Conservation (phyloP, 306 rosid species). For the Vigna mungo region DNA sequence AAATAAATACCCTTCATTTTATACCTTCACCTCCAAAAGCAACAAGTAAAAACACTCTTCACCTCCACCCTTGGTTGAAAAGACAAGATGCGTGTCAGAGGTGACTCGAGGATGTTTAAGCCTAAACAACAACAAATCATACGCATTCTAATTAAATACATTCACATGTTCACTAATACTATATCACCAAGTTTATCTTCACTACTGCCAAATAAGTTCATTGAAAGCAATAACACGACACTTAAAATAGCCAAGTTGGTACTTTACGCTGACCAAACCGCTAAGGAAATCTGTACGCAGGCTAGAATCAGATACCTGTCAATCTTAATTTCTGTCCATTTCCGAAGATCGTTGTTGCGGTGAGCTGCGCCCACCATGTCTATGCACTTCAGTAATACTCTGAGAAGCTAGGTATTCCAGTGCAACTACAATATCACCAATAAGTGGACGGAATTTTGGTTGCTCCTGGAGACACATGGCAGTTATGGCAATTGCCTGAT, state of each 20-base stretch:
- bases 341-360: slow-evolving; percentile 44
- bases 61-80: slow-evolving; percentile 33
- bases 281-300: slow-evolving; percentile 46
- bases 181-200: slow-evolving; percentile 28
- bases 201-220: slow-evolving; percentile 29
- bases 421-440: slow-evolving; percentile 86
- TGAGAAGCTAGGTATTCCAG: slow-evolving; percentile 87
- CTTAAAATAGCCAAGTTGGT: slow-evolving; percentile 32
- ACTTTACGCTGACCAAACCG: slow-evolving; percentile 53
- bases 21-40: slow-evolving; percentile 22
- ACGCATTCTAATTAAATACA: slow-evolving; percentile 23
- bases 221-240: slow-evolving; percentile 21
- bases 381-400: slow-evolving; percentile 47
- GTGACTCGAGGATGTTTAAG: slow-evolving; percentile 33
- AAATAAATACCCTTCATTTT: neutral
- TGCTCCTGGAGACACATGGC: slow-evolving; percentile 98
- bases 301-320: slow-evolving; percentile 48
- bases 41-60: slow-evolving; percentile 28
- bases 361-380: slow-evolving; percentile 35
- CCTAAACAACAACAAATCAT: slow-evolving; percentile 20
- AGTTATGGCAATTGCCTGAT: slow-evolving; percentile 94
- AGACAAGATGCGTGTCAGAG: slow-evolving; percentile 31
- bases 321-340: slow-evolving; percentile 39
- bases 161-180: slow-evolving; percentile 6
- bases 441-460: slow-evolving; percentile 85